phyloP scores from a whole-genome alignment of 345 rosid genomes.

The Orychophragmus violaceus region DNA sequence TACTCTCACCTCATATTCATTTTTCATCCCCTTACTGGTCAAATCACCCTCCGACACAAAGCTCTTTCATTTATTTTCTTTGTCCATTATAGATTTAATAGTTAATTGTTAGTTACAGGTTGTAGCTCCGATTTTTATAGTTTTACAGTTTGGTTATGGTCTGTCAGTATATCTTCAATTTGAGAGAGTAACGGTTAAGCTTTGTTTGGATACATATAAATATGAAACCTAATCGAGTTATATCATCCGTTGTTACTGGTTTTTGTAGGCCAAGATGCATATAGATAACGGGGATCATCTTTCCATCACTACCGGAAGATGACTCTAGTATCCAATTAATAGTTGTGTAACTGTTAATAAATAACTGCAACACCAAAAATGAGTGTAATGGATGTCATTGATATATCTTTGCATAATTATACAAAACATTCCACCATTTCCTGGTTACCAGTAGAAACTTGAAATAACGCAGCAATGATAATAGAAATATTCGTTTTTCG shows the following conservation, averaged over 20 bases:
- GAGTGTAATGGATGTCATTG: neutral
- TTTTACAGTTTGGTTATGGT: neutral
- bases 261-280: too few species aligned
- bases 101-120: neutral
- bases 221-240: neutral
- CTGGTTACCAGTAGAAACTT: too few species aligned
- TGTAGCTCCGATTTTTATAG: neutral
- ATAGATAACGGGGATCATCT: too few species aligned
- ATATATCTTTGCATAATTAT: neutral
- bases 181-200: neutral
- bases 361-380: neutral
- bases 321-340: neutral
- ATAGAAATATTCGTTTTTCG: too few species aligned
- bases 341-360: neutral
- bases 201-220: neutral
- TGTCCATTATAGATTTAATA: neutral
- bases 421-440: too few species aligned
- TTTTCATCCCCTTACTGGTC: conserved; percentile 9
- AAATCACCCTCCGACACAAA: conserved; percentile 15
- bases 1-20: conserved; percentile 1
- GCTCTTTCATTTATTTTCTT: neutral
- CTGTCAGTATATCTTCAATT: neutral
- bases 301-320: too few species aligned
- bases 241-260: too few species aligned
- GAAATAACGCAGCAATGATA: too few species aligned